Percentiles rank a stretch among this genome's conserved stretches.
These are phyloP conservation scores for Cystobasidium slooffiae DNA, from an alignment of 1,284 basidiomycete genomes.

Conservation along the genomic window DNA sequence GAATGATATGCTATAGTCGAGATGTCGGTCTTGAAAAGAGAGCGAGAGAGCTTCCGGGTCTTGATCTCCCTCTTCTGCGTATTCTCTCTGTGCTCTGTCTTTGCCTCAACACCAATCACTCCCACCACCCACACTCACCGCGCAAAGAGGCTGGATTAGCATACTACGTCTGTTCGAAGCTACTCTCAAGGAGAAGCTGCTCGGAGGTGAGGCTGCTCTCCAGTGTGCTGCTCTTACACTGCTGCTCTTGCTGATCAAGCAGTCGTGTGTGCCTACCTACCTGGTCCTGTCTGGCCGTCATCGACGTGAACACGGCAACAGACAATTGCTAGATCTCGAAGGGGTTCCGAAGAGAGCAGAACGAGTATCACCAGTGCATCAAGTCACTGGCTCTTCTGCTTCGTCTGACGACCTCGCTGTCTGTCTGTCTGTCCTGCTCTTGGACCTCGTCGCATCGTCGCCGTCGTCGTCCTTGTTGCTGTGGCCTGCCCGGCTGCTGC, in stretches of 20 bases:
- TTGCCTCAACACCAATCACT: constrained; percentile 11
- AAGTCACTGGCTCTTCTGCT: constrained; percentile 14
- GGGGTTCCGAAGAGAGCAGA: constrained; percentile 1
- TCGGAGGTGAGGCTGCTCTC: constrained; percentile 25
- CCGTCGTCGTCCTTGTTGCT: no score
- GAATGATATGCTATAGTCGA: no score
- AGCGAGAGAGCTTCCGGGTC: no score
- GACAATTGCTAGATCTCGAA: constrained; percentile 13
- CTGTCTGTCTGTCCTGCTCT: not conserved
- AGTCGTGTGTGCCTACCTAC: not conserved
- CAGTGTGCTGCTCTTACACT: not conserved
- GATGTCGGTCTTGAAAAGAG: no score
- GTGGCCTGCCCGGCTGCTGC: not conserved
- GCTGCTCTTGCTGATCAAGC: constrained; percentile 9
- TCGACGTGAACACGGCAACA: not conserved
- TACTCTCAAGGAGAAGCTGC: constrained; percentile 39
- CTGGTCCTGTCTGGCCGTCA: constrained; percentile 9
- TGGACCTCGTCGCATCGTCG: not conserved
- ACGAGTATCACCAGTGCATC: constrained; percentile 9
- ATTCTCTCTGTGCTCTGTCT: no score
- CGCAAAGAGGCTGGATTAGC: not conserved
- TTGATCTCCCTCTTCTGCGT: no score
- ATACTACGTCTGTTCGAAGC: constrained; percentile 34
- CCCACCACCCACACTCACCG: not conserved
- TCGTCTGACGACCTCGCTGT: not conserved